Conservation (phyloP, 139 green algal genomes). For the Raphidocelis subcapitata region DNA sequence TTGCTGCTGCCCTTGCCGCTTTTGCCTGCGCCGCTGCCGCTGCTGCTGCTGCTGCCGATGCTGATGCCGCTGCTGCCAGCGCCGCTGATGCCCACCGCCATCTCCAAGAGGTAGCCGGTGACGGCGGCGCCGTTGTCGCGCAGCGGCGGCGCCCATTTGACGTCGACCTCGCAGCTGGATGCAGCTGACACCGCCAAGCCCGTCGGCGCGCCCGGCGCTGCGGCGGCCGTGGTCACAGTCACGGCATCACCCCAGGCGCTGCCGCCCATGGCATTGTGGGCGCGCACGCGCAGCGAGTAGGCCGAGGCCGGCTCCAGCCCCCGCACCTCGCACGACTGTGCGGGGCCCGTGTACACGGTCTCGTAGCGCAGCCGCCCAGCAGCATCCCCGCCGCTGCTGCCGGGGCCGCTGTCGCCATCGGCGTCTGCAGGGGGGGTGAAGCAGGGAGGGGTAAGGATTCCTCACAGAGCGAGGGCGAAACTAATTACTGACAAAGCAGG, state of each 20-base stretch:
- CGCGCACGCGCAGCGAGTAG: constrained; percentile 53
- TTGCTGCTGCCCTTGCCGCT: neutral
- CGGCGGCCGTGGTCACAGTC: constrained; percentile 14
- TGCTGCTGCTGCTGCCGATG: neutral
- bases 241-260: constrained; percentile 39
- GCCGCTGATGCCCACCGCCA: constrained; percentile 1
- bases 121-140: constrained; percentile 48
- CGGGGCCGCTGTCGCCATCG: constrained; percentile 12
- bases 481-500: too few relatives aligned
- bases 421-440: constrained; percentile 7
- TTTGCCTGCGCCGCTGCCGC: neutral
- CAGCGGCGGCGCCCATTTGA: constrained; percentile 44
- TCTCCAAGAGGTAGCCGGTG: constrained; percentile 54
- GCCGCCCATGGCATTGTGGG: constrained; percentile 45
- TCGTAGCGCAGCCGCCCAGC: constrained; percentile 20
- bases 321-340: constrained; percentile 25
- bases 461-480: neutral
- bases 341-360: constrained; percentile 40
- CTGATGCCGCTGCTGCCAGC: neutral
- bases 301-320: constrained; percentile 43
- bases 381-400: neutral
- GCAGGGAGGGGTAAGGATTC: neutral
- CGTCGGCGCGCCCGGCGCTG: constrained; percentile 22
- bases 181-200: neutral
- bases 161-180: constrained; percentile 13